Conservation (phyloP, 495 filamentous ascomycete genomes). For the Aspergillus nidulans region DNA sequence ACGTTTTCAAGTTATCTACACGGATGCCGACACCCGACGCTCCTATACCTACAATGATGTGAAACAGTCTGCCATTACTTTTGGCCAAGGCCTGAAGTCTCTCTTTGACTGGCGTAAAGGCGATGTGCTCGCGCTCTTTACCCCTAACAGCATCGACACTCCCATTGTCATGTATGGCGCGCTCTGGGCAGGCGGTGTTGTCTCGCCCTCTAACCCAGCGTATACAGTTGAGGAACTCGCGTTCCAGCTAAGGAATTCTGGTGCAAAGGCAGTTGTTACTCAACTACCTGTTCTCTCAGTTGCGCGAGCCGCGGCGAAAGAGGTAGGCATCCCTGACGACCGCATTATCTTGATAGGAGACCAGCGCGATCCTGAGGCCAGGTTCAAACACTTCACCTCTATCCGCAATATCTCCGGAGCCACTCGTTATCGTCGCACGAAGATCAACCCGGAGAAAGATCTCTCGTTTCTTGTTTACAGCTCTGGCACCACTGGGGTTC, state of each 20-base stretch:
- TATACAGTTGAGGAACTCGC: constrained; percentile 85
- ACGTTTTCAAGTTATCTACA: constrained; percentile 64
- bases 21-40: constrained; percentile 68
- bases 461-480: constrained; percentile 73
- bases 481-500: constrained; percentile 85
- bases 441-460: constrained; percentile 44
- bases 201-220: constrained; percentile 80
- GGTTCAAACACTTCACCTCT: constrained; percentile 72
- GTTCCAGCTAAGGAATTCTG: constrained; percentile 79
- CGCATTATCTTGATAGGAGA: constrained; percentile 78
- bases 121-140: constrained; percentile 67
- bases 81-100: constrained; percentile 73
- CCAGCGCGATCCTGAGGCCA: constrained; percentile 52
- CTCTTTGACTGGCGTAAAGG: constrained; percentile 74
- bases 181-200: constrained; percentile 77
- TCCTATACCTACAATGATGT: constrained; percentile 71
- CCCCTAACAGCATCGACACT: constrained; percentile 73
- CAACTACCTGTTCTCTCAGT: constrained; percentile 57
- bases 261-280: constrained; percentile 73
- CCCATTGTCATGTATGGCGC: constrained; percentile 69
- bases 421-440: constrained; percentile 41
- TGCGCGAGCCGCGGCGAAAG: constrained; percentile 62
- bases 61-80: constrained; percentile 60
- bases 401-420: constrained; percentile 57
- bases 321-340: constrained; percentile 58